Percentiles rank a stretch among this genome's conserved stretches.
These are phyloP conservation scores for Anthracocystis walkeri DNA, from an alignment of 1,284 basidiomycete genomes.

Conservation along the genomic window DNA sequence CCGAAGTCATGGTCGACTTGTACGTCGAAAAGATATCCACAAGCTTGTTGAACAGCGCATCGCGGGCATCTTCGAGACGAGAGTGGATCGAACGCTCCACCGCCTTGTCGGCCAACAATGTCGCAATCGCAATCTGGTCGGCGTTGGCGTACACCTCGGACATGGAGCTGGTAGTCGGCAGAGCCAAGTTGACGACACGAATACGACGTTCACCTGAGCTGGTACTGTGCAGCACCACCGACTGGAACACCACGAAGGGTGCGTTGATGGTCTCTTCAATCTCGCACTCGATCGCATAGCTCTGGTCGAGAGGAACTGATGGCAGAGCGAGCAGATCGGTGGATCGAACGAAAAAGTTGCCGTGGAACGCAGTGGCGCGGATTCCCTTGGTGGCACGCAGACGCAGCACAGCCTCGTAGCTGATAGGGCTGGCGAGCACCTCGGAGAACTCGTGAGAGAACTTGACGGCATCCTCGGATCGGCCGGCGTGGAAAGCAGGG, in stretches of 20 bases:
- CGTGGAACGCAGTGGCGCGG: slow-evolving; percentile 97
- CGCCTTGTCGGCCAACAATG: slow-evolving; percentile 93
- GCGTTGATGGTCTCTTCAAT: slow-evolving; percentile 94
- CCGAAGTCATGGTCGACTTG: slow-evolving; percentile 95
- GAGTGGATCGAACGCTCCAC: slow-evolving; percentile 88
- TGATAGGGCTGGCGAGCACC: slow-evolving; percentile 91
- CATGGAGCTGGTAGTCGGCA: slow-evolving; percentile 91
- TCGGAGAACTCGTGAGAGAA: slow-evolving; percentile 97
- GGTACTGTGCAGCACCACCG: slow-evolving; percentile 94
- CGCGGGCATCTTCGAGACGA: slow-evolving; percentile 92
- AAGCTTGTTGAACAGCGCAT: slow-evolving; percentile 88
- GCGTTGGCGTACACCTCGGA: slow-evolving; percentile 95
- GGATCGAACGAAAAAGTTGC: slow-evolving; percentile 98
- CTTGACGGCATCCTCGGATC: slow-evolving; percentile 94
- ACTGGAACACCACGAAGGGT: slow-evolving; percentile 95
- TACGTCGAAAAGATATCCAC: slow-evolving; percentile 91
- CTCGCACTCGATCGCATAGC: slow-evolving; percentile 95
- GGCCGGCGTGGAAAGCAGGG: slow-evolving; percentile 94
- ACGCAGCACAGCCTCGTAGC: slow-evolving; percentile 96
- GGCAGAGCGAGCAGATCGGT: slow-evolving; percentile 97
- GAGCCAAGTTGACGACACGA: slow-evolving; percentile 90
- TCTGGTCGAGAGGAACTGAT: slow-evolving; percentile 94
- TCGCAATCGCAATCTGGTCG: slow-evolving; percentile 91
- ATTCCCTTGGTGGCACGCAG: slow-evolving; percentile 86
- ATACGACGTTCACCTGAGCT: slow-evolving; percentile 96